Percentiles rank a stretch among this genome's conserved stretches.
These are phyloP conservation scores for Bathelium albidoporum DNA, from an alignment of 495 filamentous ascomycete genomes.

Conservation along the genomic window DNA sequence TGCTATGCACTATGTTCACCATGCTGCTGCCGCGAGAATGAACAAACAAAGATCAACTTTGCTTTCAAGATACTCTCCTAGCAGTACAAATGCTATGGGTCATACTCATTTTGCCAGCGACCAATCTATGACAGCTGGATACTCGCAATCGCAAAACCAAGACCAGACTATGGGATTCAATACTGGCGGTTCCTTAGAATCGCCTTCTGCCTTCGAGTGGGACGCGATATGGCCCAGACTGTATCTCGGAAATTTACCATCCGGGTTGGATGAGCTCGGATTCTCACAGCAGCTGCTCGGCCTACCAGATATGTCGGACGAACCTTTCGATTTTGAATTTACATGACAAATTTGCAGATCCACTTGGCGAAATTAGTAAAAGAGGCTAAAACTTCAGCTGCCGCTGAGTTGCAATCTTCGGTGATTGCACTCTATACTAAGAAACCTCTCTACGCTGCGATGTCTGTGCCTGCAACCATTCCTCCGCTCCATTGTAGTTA, in stretches of 20 bases:
- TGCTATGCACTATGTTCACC: not conserved
- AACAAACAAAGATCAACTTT: not conserved
- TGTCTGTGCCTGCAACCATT: slow-evolving; percentile 18
- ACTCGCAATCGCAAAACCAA: not conserved
- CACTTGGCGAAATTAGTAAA: not conserved
- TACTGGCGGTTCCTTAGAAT: not conserved
- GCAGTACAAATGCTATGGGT: not conserved
- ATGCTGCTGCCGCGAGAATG: not conserved
- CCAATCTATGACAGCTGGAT: not conserved
- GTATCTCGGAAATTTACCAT: not conserved
- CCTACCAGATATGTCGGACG: not conserved
- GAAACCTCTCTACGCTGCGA: not conserved
- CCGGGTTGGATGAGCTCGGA: not conserved
- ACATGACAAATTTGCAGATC: not conserved
- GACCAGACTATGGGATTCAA: not conserved
- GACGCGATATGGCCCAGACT: not conserved
- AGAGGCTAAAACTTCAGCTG: not conserved
- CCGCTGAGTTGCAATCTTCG: not conserved
- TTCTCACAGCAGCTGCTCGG: not conserved
- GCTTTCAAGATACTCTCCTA: not conserved
- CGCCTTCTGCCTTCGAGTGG: not conserved
- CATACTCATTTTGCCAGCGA: not conserved
- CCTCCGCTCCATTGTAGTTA: slow-evolving; percentile 29
- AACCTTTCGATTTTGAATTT: not conserved
- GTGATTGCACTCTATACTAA: too few relatives aligned